Base-by-base conservation (phyloP, 768 basidiomycete species). In the Leucosporidium yakuticum region DNA sequence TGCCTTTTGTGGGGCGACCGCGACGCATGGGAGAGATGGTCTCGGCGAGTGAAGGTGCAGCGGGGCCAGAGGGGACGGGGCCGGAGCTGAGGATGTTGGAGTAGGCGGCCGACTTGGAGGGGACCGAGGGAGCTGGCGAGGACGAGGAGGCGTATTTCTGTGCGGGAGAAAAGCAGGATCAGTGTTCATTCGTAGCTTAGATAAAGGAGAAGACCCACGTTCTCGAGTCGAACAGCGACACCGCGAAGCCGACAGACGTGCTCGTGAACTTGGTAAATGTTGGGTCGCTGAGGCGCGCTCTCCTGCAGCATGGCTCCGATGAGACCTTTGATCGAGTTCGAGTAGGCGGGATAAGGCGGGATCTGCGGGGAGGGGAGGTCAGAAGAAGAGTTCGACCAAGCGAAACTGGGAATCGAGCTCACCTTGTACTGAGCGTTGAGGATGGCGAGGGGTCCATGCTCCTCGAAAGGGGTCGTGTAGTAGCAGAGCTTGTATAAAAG, bases 381-480 rank as follows among this genome's bases (percentile, higher is more conserved):
- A 39, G 36, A 19, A 5, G 34, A 19, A 59, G 78, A 62, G 74
- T 93, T 91, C 87, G 96, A 2, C 88, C 84, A 2, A 91, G 91
- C 78, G 90, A 93, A 44, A 90, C 85, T 3, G 7, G 91, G 92
- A 57, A 89, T 89, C 73, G 44, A 3, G 19, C 65, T 2, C 8
- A 69, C 71, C 65, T 87, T 88, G 79, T 97, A 99, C 75, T 94
- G 91, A 47, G 94, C 94, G 76, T 97, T 97, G 70, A 98, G 82
- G 70, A 98, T 98, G 4, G 96, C 96, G 61, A 99, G 81, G 4
- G 91, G 90, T 0, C 95, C 95, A 74, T 97, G 93, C 76, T 97
- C 95, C 79, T 99, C 96, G 76, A 99, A 99, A 0, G 96, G 96
- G 0, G 96, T 99, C 0, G 94, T 99, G 79, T 99, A 99, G 80